Evolutionary conservation across 2,329 filamentous ascomycete genomes (phyloP).

Genomic region (Pseudogymnoascus sp.): DNA sequence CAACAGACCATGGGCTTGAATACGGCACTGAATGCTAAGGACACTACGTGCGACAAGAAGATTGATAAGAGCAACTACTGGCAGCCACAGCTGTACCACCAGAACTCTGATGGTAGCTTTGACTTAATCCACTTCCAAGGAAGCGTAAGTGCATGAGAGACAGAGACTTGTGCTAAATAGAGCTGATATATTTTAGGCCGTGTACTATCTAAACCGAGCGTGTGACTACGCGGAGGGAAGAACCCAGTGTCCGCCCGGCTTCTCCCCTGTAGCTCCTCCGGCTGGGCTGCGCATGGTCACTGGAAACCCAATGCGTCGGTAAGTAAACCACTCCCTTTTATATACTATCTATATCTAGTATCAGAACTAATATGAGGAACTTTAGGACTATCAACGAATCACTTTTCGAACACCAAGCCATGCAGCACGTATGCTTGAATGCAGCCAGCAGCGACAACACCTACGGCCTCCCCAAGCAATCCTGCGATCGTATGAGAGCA

Average conservation of each 20-base stretch:
- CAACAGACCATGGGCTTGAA: constrained; percentile 19
- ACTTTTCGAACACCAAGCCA: constrained; percentile 3
- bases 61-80: constrained; percentile 22
- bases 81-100: constrained; percentile 20
- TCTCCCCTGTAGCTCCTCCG: constrained; percentile 15
- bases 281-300: constrained; percentile 23
- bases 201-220: constrained; percentile 22
- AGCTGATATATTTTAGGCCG: constrained; percentile 14
- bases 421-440: constrained; percentile 6
- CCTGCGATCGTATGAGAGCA: neutral
- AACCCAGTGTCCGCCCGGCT: neutral
- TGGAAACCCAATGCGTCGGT: constrained; percentile 19
- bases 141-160: constrained; percentile 12
- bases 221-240: constrained; percentile 12
- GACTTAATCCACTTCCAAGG: constrained; percentile 17
- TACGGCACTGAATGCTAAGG: constrained; percentile 16
- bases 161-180: neutral
- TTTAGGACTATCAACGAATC: neutral
- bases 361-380: neutral
- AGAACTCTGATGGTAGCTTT: constrained; percentile 18
- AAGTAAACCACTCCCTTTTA: neutral
- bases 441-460: neutral
- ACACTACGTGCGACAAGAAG: constrained; percentile 21
- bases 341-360: neutral
- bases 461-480: neutral